Base-by-base conservation (phyloP, 2,329 filamentous ascomycete genomes). In the Emergomyces orientalis region DNA sequence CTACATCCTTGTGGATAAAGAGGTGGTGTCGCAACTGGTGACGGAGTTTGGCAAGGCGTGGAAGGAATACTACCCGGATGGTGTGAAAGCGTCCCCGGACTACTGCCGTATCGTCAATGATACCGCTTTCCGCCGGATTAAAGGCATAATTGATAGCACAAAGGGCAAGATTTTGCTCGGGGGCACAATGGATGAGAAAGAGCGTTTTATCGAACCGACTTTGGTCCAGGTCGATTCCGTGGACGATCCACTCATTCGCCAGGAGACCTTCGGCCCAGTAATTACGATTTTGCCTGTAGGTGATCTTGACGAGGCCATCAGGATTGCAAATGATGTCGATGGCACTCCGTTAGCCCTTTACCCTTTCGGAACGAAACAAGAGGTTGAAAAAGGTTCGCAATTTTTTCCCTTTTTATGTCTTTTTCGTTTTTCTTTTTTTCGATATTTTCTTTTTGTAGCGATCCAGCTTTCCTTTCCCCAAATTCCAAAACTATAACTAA, bases 231-330 rank as follows among this genome's bases (percentile, higher is more conserved):
- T 97, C 45, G 82, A 89, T 67, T 86, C 85, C 65, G 73, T 83
- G 19, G 83, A 92, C 58, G 93, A 96, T 76, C 82, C 87, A 8
- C 84, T 97, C 75, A 83, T 97, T 71, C 78, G 79, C 30, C 85
- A 96, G 66, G 94, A 99, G 78, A 90, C 87, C 52, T 99, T 99
- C 73, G 94, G 93, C 7, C 94, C 94, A n/a, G 82, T 96, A 64
- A 91, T 96, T 68, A 87, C 90, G 66, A 86, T 97, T 66, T 78
- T 96, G 61, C 83, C 91, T 0, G 88, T 91, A 62, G 84, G 90
- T 67, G 82, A 85, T 69, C 80, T 97, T n/a, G 89, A 96, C 67
- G 85, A 95, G 70, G 93, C 92, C 59, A 91, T 97, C 73, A 82
- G 81, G 47, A 85, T 91, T 67, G 90, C 90, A 65, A 93, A 95